These are phyloP conservation scores for Chrysosporium keratinophilum DNA, from an alignment of 2,329 filamentous ascomycete genomes.

Conservation along the genomic window DNA sequence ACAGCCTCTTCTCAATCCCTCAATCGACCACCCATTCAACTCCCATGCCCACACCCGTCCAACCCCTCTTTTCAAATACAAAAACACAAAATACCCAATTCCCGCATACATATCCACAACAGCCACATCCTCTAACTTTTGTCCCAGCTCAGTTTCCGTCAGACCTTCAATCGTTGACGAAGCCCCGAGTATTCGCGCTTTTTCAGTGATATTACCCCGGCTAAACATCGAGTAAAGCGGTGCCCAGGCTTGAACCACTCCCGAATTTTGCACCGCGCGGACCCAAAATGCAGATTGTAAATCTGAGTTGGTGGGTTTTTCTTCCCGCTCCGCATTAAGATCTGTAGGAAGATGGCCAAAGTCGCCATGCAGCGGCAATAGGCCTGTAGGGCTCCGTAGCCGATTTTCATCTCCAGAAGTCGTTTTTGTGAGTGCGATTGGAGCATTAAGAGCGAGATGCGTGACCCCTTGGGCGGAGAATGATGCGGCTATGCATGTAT, in stretches of 20 bases:
- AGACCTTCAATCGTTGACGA: constrained; percentile 29
- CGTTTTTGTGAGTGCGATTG: constrained; percentile 37
- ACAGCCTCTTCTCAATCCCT: constrained; percentile 69
- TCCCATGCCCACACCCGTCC: constrained; percentile 72
- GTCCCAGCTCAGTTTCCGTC: constrained; percentile 22
- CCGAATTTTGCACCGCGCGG: constrained; percentile 61
- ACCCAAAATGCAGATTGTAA: constrained; percentile 68
- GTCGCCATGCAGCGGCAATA: constrained; percentile 61
- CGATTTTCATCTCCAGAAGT: constrained; percentile 49
- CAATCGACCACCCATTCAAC: constrained; percentile 77
- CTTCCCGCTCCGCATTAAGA: constrained; percentile 8
- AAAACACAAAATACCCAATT: constrained; percentile 89
- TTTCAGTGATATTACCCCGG: constrained; percentile 81
- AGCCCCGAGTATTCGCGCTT: constrained; percentile 57
- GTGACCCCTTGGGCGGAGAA: constrained; percentile 37
- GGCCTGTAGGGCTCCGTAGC: constrained; percentile 59
- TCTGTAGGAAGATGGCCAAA: constrained; percentile 49
- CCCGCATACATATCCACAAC: constrained; percentile 78
- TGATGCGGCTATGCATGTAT: constrained; percentile 31
- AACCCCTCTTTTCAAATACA: constrained; percentile 62
- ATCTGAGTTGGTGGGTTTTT: constrained; percentile 38
- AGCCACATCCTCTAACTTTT: constrained; percentile 24
- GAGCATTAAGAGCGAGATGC: constrained; percentile 50
- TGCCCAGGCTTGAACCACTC: constrained; percentile 75
- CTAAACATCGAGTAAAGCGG: constrained; percentile 91